Evolutionary conservation across 192 early-diverging fungal species (phyloP), one percentile per base, ranked within the genome.

Genomic region (Borealophlyctis nickersoniae): DNA sequence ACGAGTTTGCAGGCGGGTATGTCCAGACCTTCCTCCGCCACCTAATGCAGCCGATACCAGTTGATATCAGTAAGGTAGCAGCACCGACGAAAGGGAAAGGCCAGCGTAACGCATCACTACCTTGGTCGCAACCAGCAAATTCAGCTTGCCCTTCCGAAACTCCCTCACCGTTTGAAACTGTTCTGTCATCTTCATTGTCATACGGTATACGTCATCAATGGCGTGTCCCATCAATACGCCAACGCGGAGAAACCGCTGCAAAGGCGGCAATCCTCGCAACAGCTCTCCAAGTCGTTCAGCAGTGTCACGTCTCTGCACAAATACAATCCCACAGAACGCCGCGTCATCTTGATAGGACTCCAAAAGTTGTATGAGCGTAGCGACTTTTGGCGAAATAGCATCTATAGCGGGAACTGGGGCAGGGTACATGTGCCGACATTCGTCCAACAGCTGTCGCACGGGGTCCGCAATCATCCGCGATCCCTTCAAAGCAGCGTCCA

Each of bases 11-110:
- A 98, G 0, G 90, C 87, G 67, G 90, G 87, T 51, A 98, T 91
- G 70, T 98, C 95, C 1, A 98, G 75, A 14, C 95, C 93, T 71
- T 98, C 95, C 67, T 96, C 95, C 14, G 92, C 95, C n/a, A 98
- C 95, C 75, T 87, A 84, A 27, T 54, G 11, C 16, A 24, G 9
- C 16, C 24, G 27, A 7, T 19, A 27, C 16, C 7, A 48, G 45
- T 48, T 11, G 11, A 48, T 14, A 48, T 14, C 11, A 11, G 52
- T 7, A 24, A 53, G 14, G 26, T 11, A 32, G 56, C 56, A 11
- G 5, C 26, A 53, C 16, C n/a, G 26, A 23, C 23, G 9, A 7
- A 14, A 7, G 30, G 31, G 2, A 24, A 29, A 19, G 26, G 39
- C 39, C 19, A 7, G 19, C 39, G 39, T 13, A 45, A 7, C 7